Evolutionary conservation across 2,329 filamentous ascomycete genomes (phyloP).

Genomic region (Beauveria scarabaeidicola): DNA sequence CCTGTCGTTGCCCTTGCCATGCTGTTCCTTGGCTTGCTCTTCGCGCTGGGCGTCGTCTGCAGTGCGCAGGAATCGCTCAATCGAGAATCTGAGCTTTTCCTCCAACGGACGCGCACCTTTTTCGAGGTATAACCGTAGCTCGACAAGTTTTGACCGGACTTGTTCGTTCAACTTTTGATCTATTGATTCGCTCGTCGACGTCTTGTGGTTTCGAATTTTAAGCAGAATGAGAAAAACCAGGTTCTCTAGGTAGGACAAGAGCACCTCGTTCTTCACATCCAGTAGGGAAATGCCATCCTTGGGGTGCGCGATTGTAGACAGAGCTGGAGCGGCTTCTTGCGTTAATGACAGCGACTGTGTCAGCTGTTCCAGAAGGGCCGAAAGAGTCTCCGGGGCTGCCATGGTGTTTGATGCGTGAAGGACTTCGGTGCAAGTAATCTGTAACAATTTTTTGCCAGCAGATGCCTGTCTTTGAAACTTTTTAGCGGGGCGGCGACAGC

Average conservation of each 20-base stretch:
- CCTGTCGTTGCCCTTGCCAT: slow-evolving; percentile 18
- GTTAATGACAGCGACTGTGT: slow-evolving; percentile 53
- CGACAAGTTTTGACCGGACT: slow-evolving; percentile 78
- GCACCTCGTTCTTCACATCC: slow-evolving; percentile 93
- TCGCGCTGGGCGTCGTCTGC: slow-evolving; percentile 62
- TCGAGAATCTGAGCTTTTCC: slow-evolving; percentile 84
- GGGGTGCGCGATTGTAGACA: slow-evolving; percentile 59
- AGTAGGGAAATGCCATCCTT: slow-evolving; percentile 87
- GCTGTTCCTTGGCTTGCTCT: slow-evolving; percentile 26
- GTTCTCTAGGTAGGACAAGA: slow-evolving; percentile 92
- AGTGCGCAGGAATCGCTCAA: slow-evolving; percentile 86
- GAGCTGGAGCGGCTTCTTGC: slow-evolving; percentile 56
- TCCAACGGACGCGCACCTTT: slow-evolving; percentile 87
- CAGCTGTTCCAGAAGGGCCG: slow-evolving; percentile 44
- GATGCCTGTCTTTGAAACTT: slow-evolving; percentile 13
- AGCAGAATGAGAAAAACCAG: slow-evolving; percentile 80
- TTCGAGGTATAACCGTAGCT: slow-evolving; percentile 86
- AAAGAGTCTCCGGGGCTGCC: slow-evolving; percentile 41
- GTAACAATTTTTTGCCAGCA: slow-evolving; percentile 10
- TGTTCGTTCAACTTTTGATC: slow-evolving; percentile 44
- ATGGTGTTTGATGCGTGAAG: slow-evolving; percentile 23
- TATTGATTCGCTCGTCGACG: slow-evolving; percentile 13
- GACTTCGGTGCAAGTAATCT: background rate
- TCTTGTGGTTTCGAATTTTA: slow-evolving; percentile 57
- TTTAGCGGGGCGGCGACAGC: slow-evolving; percentile 14